Evolutionary conservation across 768 basidiomycete genomes (phyloP).

Genomic region (Leucocoprinus leucothites): DNA sequence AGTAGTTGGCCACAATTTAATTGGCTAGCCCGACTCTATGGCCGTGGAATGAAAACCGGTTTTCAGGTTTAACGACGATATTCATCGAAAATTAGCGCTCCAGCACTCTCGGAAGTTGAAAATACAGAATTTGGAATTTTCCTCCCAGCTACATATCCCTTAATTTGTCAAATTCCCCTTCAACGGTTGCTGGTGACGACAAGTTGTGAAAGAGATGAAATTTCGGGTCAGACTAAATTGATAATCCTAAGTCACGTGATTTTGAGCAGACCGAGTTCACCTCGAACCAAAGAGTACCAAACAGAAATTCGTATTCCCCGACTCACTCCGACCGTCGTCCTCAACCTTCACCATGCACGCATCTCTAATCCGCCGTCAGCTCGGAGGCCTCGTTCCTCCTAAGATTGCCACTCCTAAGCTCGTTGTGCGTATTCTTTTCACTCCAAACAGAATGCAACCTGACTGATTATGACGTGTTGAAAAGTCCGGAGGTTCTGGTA

Average conservation of each 20-base stretch:
- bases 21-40: too few species aligned
- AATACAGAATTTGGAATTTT: too few species aligned
- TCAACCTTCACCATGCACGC: slow-evolving; percentile 23
- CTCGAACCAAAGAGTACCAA: slow-evolving; percentile 16
- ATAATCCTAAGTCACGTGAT: slow-evolving; percentile 11
- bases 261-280: slow-evolving; percentile 1
- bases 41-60: too few species aligned
- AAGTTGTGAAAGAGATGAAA: too few species aligned
- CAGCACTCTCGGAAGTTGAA: too few species aligned
- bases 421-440: slow-evolving; percentile 53
- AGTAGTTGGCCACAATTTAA: too few species aligned
- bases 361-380: slow-evolving; percentile 78
- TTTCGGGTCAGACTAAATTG: too few species aligned
- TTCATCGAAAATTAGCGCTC: too few species aligned
- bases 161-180: too few species aligned
- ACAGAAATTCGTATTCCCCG: slow-evolving; percentile 19
- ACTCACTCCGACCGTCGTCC: slow-evolving; percentile 25
- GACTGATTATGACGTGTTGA: not conserved
- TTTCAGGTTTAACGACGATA: too few species aligned
- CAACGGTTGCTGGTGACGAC: too few species aligned
- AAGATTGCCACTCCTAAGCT: slow-evolving; percentile 88
- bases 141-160: too few species aligned
- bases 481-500: slow-evolving; percentile 80
- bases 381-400: slow-evolving; percentile 83
- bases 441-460: not conserved